These are phyloP conservation scores for Fraxinus cuspidata DNA, from an alignment of 257 asterid species.

Conservation along the genomic window DNA sequence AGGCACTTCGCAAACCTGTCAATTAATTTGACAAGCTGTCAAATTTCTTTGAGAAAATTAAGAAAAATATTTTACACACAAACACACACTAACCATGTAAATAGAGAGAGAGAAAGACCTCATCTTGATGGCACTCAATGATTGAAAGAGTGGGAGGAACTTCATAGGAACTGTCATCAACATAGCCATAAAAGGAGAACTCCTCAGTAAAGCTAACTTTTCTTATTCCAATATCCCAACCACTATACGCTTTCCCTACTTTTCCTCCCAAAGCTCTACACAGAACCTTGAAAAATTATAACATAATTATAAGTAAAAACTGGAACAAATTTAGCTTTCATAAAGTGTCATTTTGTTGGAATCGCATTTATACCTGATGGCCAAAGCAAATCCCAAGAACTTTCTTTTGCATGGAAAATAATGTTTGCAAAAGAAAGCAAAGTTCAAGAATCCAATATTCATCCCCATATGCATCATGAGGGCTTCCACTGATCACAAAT, in stretches of 20 bases:
- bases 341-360: neutral
- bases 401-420: constrained; percentile 61
- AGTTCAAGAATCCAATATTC: constrained; percentile 61
- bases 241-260: constrained; percentile 52
- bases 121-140: constrained; percentile 78
- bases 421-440: constrained; percentile 48
- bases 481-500: constrained; percentile 71
- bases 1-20: constrained; percentile 78
- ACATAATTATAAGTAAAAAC: neutral
- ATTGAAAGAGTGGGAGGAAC: constrained; percentile 53
- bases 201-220: constrained; percentile 47
- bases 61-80: neutral
- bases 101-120: constrained; percentile 38
- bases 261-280: constrained; percentile 78
- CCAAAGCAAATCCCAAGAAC: constrained; percentile 81
- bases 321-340: neutral
- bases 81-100: neutral
- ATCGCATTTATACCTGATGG: constrained; percentile 47
- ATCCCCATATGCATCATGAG: constrained; percentile 60
- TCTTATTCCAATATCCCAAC: constrained; percentile 83
- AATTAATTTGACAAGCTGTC: neutral
- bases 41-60: neutral
- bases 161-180: constrained; percentile 33
- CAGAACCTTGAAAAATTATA: constrained; percentile 39
- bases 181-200: constrained; percentile 34